phyloP scores from a whole-genome alignment of 2,329 filamentous ascomycete genomes.

The Cercospora sp. region DNA sequence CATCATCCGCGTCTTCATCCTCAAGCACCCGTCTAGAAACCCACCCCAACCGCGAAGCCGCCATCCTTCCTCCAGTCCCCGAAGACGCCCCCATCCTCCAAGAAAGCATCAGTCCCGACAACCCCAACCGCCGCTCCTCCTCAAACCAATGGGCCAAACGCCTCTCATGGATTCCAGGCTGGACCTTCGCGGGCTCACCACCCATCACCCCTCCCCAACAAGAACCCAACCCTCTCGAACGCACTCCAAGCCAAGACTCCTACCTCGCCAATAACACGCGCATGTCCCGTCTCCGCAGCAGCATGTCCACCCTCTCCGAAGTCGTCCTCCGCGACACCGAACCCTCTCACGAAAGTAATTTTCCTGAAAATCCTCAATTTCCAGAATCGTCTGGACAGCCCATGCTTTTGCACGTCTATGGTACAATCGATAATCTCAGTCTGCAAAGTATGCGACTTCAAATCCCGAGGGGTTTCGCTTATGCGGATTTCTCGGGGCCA shows the following conservation, averaged over 20 bases:
- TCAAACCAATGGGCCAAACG: conserved; percentile 11
- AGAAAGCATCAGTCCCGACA: conserved; percentile 9
- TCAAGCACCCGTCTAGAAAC: not conserved
- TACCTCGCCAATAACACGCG: conserved; percentile 3
- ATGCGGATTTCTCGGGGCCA: conserved; percentile 10
- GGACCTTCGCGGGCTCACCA: conserved; percentile 13
- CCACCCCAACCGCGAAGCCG: conserved; percentile 10
- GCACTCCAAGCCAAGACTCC: not conserved
- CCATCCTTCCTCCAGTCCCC: conserved; percentile 4
- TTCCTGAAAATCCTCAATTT: conserved; percentile 11
- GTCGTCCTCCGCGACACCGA: conserved; percentile 13
- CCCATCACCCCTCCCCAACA: conserved; percentile 4
- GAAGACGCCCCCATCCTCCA: conserved; percentile 3
- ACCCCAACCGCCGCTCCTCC: not conserved
- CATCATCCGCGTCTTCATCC: not conserved
- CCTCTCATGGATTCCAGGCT: conserved; percentile 19
- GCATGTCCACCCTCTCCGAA: conserved; percentile 13
- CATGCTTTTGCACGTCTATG: conserved; percentile 14
- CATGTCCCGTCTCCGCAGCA: conserved; percentile 12
- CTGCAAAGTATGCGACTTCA: conserved; percentile 5
- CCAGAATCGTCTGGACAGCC: conserved; percentile 4
- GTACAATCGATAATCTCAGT: conserved; percentile 11
- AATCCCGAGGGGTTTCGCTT: conserved; percentile 4
- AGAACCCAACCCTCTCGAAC: not conserved
- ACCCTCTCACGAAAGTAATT: conserved; percentile 17